Evolutionary conservation across 2,329 filamentous ascomycete genomes (phyloP).

Genomic region (Alternaria arborescens): DNA sequence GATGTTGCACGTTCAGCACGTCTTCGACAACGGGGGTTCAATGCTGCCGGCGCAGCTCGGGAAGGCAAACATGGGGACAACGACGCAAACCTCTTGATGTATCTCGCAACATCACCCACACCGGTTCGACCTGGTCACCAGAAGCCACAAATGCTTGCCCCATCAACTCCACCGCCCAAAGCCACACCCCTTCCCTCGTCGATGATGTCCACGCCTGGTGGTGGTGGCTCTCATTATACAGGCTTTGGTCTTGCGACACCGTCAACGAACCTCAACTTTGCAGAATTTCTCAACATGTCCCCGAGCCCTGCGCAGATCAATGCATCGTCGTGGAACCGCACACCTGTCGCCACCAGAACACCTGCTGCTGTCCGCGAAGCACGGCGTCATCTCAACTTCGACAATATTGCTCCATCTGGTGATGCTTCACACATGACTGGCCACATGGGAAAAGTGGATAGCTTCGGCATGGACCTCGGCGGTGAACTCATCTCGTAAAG

Average conservation of each 20-base stretch:
- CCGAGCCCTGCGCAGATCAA: conserved; percentile 83
- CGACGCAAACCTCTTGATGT: conserved; percentile 84
- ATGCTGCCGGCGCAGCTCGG: conserved; percentile 50
- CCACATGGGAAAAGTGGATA: conserved; percentile 58
- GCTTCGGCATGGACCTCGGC: conserved; percentile 71
- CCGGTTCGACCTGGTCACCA: conserved; percentile 68
- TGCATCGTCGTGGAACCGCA: conserved; percentile 77
- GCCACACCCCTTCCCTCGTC: conserved; percentile 75
- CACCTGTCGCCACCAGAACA: conserved; percentile 70
- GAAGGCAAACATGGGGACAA: conserved; percentile 74
- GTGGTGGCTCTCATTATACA: conserved; percentile 64
- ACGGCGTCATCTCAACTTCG: conserved; percentile 83
- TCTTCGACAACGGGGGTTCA: conserved; percentile 51
- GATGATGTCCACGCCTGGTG: conserved; percentile 88
- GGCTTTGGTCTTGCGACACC: conserved; percentile 76
- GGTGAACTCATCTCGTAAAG: conserved; percentile 66
- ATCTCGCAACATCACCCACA: conserved; percentile 89
- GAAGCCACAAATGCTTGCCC: conserved; percentile 58
- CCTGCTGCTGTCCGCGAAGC: conserved; percentile 73
- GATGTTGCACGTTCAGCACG: conserved; percentile 52
- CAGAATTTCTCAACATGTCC: conserved; percentile 97
- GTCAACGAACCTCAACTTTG: conserved; percentile 87
- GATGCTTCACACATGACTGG: conserved; percentile 53
- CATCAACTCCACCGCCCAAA: conserved; percentile 65
- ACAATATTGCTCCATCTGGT: conserved; percentile 70